Evolutionary conservation across 2,329 filamentous ascomycete species (phyloP), one percentile per base, ranked within the genome.

Genomic region (Monilinia fructigena): DNA sequence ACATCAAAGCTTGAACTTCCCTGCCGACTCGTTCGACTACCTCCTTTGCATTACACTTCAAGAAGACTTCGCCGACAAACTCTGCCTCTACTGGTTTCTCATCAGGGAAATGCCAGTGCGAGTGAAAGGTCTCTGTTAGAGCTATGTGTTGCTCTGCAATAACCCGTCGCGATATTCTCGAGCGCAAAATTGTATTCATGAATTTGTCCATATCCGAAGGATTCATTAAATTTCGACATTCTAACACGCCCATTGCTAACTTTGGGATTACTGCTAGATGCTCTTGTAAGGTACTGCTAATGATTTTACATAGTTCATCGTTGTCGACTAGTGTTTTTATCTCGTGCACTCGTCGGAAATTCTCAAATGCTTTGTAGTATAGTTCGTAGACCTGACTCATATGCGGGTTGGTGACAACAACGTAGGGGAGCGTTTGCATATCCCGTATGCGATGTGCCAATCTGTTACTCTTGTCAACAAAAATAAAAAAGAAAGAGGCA

Each of bases 71-170:
- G 68, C 95, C 95, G 20, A 99, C 92, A 74, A 96, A 96, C 70
- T 98, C 94, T 59, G 90, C 81, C 66, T 87, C 85, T 52, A 68
- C 81, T 76, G 61, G 42, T 28, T 69, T 65, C 50, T 89, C 89
- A 69, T 92, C 87, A 0, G 92, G 91, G 66, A 93, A 94, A 80
- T 97, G 93, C 86, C 91, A 93, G 2, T 91, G 89, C 0, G 91
- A 91, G 77, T 95, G 89, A 80, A 93, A 98, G 1, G 93, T 97
- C 72, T 98, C 93, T 5, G 93, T 97, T 23, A 99, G 84, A 12
- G 95, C 93, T 48, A 99, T 86, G 76, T 99, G 95, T 75, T 99
- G 95, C 78, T 99, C 95, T 45, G 95, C 95, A 75, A 99, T 99
- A 71, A 98, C 95, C 69, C 96, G 88, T 68, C 95, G 89, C 55